Conservation (phyloP, 2,329 filamentous ascomycete species). For the Stachybotrys chlorohalonatus region DNA sequence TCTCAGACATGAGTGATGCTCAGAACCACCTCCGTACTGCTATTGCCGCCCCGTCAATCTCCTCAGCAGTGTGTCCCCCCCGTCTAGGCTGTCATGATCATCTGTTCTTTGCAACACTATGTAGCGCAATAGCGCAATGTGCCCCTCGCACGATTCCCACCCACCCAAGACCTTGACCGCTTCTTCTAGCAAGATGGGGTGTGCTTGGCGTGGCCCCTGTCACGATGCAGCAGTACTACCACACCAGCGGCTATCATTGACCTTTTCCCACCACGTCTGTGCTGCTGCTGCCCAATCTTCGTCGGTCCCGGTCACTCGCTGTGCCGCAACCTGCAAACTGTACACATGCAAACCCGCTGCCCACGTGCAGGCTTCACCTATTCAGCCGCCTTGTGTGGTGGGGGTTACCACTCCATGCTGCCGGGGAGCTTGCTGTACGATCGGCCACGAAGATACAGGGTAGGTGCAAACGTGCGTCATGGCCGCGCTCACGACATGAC, state of each 20-base stretch:
- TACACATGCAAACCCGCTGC: background rate
- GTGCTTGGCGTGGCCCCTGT: background rate
- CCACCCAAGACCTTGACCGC: background rate
- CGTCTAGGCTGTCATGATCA: background rate
- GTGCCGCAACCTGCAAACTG: background rate
- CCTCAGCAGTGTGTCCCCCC: too few species aligned
- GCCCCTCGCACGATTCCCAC: background rate
- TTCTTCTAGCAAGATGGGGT: background rate
- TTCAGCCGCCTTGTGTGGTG: too few species aligned
- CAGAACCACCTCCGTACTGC: too few species aligned
- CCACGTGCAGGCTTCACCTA: background rate
- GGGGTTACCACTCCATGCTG: too few species aligned
- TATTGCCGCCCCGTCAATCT: too few species aligned
- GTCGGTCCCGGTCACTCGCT: background rate
- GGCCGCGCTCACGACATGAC: too few species aligned
- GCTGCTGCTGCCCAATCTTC: background rate
- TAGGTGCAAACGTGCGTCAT: too few species aligned
- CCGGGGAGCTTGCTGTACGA: too few species aligned
- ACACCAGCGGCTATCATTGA: background rate
- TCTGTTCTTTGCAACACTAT: background rate
- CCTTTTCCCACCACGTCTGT: background rate
- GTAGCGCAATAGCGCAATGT: background rate
- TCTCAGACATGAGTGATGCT: too few species aligned
- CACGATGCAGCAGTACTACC: background rate
- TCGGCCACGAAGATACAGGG: too few species aligned